phyloP scores from a whole-genome alignment of 805 yeast genomes.

The Wickerhamomyces queroliae region DNA sequence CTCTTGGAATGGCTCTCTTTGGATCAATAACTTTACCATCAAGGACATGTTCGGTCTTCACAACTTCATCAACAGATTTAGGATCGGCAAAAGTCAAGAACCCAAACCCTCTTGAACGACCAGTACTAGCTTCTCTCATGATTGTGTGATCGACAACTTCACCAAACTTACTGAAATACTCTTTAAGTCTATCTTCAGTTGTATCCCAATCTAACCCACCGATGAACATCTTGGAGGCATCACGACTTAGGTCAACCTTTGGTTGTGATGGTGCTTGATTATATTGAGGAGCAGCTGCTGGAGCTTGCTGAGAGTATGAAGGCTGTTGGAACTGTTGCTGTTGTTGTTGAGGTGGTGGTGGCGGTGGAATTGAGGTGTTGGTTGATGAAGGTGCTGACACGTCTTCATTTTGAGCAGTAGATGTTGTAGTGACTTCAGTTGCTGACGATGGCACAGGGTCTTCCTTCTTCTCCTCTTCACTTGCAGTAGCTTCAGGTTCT shows the following conservation, averaged over 20 bases:
- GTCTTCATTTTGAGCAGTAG: no score
- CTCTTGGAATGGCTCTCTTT: slow-evolving; percentile 94
- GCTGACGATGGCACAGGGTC: no score
- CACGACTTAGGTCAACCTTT: slow-evolving; percentile 54
- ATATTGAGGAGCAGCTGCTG: slow-evolving; percentile 15
- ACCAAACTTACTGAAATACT: slow-evolving; percentile 84
- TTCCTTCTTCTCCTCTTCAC: slow-evolving; percentile 1
- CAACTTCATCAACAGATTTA: slow-evolving; percentile 79
- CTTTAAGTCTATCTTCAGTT: slow-evolving; percentile 76
- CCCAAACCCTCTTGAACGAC: slow-evolving; percentile 93
- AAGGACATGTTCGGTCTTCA: slow-evolving; percentile 77
- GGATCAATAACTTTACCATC: slow-evolving; percentile 98
- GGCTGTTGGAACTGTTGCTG: no score
- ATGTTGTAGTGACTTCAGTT: no score
- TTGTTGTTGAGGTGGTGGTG: no score
- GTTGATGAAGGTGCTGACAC: no score
- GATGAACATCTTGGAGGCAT: slow-evolving; percentile 86
- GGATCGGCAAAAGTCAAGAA: slow-evolving; percentile 82
- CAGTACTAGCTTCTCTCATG: slow-evolving; percentile 85
- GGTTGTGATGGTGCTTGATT: slow-evolving; percentile 14
- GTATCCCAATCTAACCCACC: slow-evolving; percentile 99
- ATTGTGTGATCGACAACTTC: slow-evolving; percentile 83
- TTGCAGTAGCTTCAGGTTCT: slow-evolving; percentile 1
- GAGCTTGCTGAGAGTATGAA: no score
- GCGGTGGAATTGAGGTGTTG: no score